phyloP scores from a whole-genome alignment of 345 rosid species.

The Murraya koenigii region DNA sequence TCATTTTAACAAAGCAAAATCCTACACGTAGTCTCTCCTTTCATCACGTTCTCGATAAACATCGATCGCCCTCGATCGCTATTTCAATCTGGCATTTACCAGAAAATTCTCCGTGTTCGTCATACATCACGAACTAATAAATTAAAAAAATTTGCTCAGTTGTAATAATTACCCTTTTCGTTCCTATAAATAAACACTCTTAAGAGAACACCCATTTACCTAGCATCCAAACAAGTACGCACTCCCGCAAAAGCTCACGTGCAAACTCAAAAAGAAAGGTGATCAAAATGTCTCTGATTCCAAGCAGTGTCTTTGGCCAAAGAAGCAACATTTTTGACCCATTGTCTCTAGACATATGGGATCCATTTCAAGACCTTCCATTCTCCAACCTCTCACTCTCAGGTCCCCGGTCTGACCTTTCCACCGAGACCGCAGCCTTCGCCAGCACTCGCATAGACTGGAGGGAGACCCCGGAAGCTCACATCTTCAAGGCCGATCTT shows the following conservation, averaged over 20 bases:
- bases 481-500: conserved; percentile 40
- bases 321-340: conserved; percentile 15
- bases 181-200: not conserved
- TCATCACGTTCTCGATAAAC: not conserved
- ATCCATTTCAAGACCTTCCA: conserved; percentile 11
- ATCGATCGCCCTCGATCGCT: not conserved
- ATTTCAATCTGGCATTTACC: not conserved
- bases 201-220: not conserved
- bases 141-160: too few species aligned
- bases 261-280: not conserved
- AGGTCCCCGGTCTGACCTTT: not conserved
- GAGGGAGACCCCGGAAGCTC: conserved; percentile 42
- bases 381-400: not conserved
- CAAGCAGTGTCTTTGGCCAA: not conserved
- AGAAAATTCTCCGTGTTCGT: not conserved
- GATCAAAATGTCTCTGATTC: conserved; percentile 12
- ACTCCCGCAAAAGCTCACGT: not conserved
- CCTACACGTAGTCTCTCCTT: not conserved
- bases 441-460: conserved; percentile 31
- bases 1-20: not conserved
- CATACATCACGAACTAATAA: not conserved
- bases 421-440: conserved; percentile 20
- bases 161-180: not conserved
- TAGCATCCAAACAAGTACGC: not conserved
- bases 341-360: conserved; percentile 31